Base-by-base conservation (phyloP, 257 asterid species). In the Dorcoceras hygrometricum region DNA sequence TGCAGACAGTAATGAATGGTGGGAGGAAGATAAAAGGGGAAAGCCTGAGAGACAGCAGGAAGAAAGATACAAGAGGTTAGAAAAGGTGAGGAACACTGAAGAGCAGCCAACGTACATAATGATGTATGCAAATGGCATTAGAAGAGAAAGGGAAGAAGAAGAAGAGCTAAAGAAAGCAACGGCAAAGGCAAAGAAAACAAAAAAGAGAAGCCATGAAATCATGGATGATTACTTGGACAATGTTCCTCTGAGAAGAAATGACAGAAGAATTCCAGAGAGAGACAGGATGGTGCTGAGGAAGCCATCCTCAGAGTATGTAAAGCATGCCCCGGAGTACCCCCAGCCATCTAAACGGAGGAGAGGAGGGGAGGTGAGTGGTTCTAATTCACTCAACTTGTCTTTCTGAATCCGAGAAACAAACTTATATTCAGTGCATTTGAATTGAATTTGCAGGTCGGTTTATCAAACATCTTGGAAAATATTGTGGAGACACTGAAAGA, bases 81-180 rank as follows among this genome's bases (percentile, higher is more conserved):
- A 79, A 32, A 88, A 84, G 71, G 59, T 77, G 65, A 87, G 87
- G 71, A 77, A 82, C 71, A 68, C 73, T 0, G 95, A 83, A 69
- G 95, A 88, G 68, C 89, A 84, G 76, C 78, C 95, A 26, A 77
- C 86, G 26, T 78, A 76, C 18, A 93, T 90, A 62, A 73, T 76
- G 73, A 81, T 85, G 67, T 94, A 83, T 74, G 82, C 89, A 74
- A 95, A 86, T 65, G 79, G 74, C 63, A 85, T 94, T 65, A 84
- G 95, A 48, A 81, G 83, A 79, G 99, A 94, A 76, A 86, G 96
- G 73, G 97, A 90, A 78, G 99, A 93, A 80, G 99, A 93, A 75
- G 95, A 87, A 59, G 86, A 73, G 29, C 83, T 73, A 62, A 87
- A 79, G 20, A 46, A 46, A 16, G 53, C 53, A 14, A 46, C 20